These are phyloP conservation scores for Globisporangium middletonii DNA, from an alignment of 352 stramenopile species.

Conservation along the genomic window DNA sequence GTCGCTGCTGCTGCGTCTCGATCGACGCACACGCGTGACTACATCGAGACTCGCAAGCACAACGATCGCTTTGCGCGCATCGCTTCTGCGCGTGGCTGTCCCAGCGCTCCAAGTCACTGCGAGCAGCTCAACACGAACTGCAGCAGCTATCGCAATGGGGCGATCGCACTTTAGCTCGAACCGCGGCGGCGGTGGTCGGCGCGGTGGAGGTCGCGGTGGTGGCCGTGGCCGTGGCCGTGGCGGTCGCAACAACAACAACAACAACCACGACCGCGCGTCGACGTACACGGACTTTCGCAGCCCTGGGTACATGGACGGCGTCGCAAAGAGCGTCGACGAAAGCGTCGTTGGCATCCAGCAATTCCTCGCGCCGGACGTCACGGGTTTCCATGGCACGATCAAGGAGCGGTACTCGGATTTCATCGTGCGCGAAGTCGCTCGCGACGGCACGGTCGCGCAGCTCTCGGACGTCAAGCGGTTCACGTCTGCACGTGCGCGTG, in stretches of 20 bases:
- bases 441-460: slow-evolving; percentile 42
- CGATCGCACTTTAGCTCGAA: slow-evolving; percentile 17
- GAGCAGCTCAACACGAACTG: not conserved
- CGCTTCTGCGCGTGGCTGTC: not conserved
- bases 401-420: slow-evolving; percentile 92
- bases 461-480: slow-evolving; percentile 65
- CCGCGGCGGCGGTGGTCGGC: slow-evolving; percentile 14
- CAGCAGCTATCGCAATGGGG: slow-evolving; percentile 5
- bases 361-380: slow-evolving; percentile 54
- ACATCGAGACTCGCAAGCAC: not conserved
- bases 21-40: not conserved
- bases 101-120: not conserved
- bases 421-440: slow-evolving; percentile 82
- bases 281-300: slow-evolving; percentile 37
- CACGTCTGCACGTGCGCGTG: slow-evolving; percentile 14
- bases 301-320: slow-evolving; percentile 68
- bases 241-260: slow-evolving; percentile 6
- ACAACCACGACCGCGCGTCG: slow-evolving; percentile 10
- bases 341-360: slow-evolving; percentile 59
- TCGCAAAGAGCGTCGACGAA: slow-evolving; percentile 74
- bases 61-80: not conserved
- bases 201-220: slow-evolving; percentile 23
- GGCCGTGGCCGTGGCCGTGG: slow-evolving; percentile 13
- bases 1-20: not conserved
- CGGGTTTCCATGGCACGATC: slow-evolving; percentile 78